phyloP scores from a whole-genome alignment of 1,284 basidiomycete species.

The Ceratobasidium sp. region DNA sequence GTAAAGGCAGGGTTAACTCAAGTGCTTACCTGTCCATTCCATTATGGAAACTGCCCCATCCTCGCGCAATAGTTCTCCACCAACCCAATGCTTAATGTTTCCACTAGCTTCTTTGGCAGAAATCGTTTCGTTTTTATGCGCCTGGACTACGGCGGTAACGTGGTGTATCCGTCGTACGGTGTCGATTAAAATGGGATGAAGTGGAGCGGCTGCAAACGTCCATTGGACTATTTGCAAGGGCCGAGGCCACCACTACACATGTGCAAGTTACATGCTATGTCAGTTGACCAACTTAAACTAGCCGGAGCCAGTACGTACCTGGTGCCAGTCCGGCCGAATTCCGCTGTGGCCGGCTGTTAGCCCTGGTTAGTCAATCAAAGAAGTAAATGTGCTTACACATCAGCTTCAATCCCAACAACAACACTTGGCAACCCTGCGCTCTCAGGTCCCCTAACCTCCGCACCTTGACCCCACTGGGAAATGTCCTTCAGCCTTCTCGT shows the following conservation, averaged over 20 bases:
- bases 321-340: slow-evolving; percentile 51
- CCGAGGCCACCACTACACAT: slow-evolving; percentile 51
- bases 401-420: slow-evolving; percentile 58
- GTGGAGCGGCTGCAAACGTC: slow-evolving; percentile 56
- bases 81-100: slow-evolving; percentile 45
- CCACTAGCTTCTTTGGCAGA: slow-evolving; percentile 6
- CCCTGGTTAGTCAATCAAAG: neutral
- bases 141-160: slow-evolving; percentile 50
- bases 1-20: neutral
- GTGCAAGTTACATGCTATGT: neutral
- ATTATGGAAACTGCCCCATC: slow-evolving; percentile 54
- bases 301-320: slow-evolving; percentile 38
- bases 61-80: slow-evolving; percentile 45
- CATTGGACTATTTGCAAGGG: slow-evolving; percentile 55
- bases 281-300: neutral
- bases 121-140: slow-evolving; percentile 5
- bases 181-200: slow-evolving; percentile 59
- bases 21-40: slow-evolving; percentile 58
- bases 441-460: slow-evolving; percentile 33
- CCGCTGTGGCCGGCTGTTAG: slow-evolving; percentile 44
- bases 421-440: slow-evolving; percentile 53
- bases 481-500: slow-evolving; percentile 49
- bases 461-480: slow-evolving; percentile 51
- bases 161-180: slow-evolving; percentile 57
- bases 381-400: slow-evolving; percentile 53